Evolutionary conservation across 352 stramenopile genomes (phyloP), one percentile per base, ranked within the genome.

Genomic region (Aphanomyces euteiches): DNA sequence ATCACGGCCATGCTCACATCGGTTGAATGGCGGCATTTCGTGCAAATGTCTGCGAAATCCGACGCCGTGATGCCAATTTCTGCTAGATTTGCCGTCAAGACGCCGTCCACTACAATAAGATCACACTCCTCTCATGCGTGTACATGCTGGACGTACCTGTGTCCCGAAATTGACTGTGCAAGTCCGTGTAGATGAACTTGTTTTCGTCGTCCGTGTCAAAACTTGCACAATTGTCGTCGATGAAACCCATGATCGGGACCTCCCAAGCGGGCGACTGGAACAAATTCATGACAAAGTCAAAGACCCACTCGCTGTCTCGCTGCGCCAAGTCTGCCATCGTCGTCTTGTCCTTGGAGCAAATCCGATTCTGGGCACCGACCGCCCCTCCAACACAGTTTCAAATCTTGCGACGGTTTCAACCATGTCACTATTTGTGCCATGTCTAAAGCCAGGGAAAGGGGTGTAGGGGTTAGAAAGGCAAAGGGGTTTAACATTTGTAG

Each of bases 161-260:
- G 58, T 90, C 78, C 48, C 82, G 82, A 76, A 96, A 96, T 67
- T 95, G 84, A 64, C 77, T 34, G 75, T 96, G 87, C 53, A 94
- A 72, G 56, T 95, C 82, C 66, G 84, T 90, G 82, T 96, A 94
- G 37, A 87, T 72, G 50, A 96, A 88, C 73, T 96, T 96, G 77
- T 96, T 96, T 73, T 96, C 89, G 56, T 96, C 89, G 59, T 80
- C 78, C 54, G 88, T 92, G 79, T 94, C 85, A 72, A 96, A 96
- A 69, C 87, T 89, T 37, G 84, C 81, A 74, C 89, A 96, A 71
- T 92, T 87, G 63, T 96, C 86, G 75, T 96, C 89, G 59, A 96
- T 94, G 75, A 95, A 95, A 71, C 85, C 90, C 87, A 95, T 92
- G 72, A 95, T 76, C 12, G 87, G 84, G 56, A 92, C 81, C 67